Evolutionary conservation across 2,329 filamentous ascomycete species (phyloP), one percentile per base, ranked within the genome.

Genomic region (Calonectria pauciramosa): DNA sequence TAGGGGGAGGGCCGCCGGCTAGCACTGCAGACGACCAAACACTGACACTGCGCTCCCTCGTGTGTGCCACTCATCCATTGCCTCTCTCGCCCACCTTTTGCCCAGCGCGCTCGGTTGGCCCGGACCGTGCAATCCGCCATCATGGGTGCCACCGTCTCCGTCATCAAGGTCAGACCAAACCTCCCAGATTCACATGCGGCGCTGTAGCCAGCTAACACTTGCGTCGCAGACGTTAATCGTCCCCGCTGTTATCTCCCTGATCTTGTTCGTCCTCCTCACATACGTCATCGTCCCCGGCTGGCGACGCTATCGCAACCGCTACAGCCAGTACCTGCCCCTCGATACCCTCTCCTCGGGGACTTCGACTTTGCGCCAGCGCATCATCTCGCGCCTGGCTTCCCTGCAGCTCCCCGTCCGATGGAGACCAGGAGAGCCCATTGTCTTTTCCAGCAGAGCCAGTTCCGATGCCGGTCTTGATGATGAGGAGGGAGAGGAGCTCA

Each of bases 271-370:
- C 79, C 72, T 92, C 72, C 85, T 93, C 71, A 93, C 91, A 71
- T 94, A 92, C 83, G 85, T 93, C 79, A 80, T 95, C 75, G 82
- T 94, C 32, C 94, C 94, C 2, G 82, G 94, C 74, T 94, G 94
- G 90, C 92, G 91, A 63, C 90, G 89, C 71, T 94, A 95, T 84
- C 92, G 91, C 76, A 90, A 89, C 79, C 91, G 93, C 74, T 95
- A 95, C 84, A 90, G 91, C 81, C 92, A 94, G 75, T 96, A 96
- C 82, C 90, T 95, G 2, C 94, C 94, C 0, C 85, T 95, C 76
- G 90, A 94, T 75, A 87, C 89, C 38, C 91, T 94, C 74, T 90
- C 91, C 28, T 90, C 87, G 66, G 89, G 89, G 66, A 93, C 90
- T 8, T 85, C 86, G 10, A 86, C 91, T 75, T 78, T 92, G 30